phyloP scores from a whole-genome alignment of 179 eudicot genomes.

The Gypsophila paniculata region DNA sequence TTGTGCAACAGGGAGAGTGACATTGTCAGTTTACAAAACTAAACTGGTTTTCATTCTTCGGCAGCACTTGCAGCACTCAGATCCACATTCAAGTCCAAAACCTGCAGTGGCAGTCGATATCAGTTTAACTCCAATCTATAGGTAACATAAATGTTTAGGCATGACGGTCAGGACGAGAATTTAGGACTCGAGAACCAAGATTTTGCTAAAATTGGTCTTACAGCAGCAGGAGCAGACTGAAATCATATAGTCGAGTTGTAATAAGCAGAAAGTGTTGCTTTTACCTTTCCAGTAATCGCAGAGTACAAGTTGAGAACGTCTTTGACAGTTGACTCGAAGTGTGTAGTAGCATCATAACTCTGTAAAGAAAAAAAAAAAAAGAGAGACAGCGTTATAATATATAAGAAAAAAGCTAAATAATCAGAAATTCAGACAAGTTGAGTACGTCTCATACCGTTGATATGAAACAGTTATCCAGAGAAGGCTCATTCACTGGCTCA shows the following conservation, averaged over 20 bases:
- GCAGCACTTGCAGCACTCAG: slow-evolving; percentile 69
- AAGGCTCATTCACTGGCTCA: slow-evolving; percentile 48
- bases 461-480: slow-evolving; percentile 63
- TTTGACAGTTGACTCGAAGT: slow-evolving; percentile 74
- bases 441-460: slow-evolving; percentile 48
- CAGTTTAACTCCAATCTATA: background rate
- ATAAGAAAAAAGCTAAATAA: background rate
- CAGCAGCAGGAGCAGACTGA: background rate
- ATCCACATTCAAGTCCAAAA: slow-evolving; percentile 60
- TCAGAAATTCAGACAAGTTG: background rate
- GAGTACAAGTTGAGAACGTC: slow-evolving; percentile 59
- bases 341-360: slow-evolving; percentile 91
- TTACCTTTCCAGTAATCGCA: slow-evolving; percentile 48
- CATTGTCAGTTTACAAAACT: background rate
- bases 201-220: no score
- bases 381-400: background rate
- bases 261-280: background rate
- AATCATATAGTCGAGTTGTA: background rate
- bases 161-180: background rate
- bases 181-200: background rate
- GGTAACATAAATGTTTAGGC: background rate
- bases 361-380: slow-evolving; percentile 40
- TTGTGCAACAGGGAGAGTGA: background rate
- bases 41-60: slow-evolving; percentile 40
- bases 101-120: slow-evolving; percentile 32